phyloP scores from a whole-genome alignment of 129 eudicot genomes.

The Pittosporum tobira region DNA sequence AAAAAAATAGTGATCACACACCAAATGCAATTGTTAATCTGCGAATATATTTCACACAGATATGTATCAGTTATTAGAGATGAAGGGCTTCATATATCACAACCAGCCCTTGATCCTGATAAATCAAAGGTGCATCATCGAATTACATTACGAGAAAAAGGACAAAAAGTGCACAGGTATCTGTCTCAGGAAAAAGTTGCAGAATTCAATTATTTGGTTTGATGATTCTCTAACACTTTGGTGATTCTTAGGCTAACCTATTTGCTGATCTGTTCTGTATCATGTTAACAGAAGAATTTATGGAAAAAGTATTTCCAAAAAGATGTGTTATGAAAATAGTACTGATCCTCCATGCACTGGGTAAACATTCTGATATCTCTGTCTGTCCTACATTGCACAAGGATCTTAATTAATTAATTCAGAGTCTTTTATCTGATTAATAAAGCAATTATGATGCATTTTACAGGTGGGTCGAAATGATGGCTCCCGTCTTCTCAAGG shows the following conservation, averaged over 20 bases:
- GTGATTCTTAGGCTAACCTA: not conserved
- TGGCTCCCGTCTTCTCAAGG: conserved; percentile 95
- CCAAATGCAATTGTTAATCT: not conserved
- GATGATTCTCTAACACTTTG: not conserved
- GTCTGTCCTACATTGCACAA: not conserved
- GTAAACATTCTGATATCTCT: conserved; percentile 23
- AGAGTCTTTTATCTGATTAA: not conserved
- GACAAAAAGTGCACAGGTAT: conserved; percentile 60
- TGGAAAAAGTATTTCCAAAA: conserved; percentile 43
- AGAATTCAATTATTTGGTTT: not conserved
- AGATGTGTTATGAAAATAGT: conserved; percentile 60
- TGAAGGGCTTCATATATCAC: conserved; percentile 84
- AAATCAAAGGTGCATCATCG: conserved; percentile 74
- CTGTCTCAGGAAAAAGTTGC: not conserved
- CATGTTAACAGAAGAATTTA: conserved; percentile 49
- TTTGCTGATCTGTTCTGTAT: not conserved
- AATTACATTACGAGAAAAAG: conserved; percentile 56
- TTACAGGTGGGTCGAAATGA: conserved; percentile 82
- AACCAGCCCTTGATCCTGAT: conserved; percentile 80
- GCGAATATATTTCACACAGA: conserved; percentile 24
- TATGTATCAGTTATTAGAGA: conserved; percentile 57
- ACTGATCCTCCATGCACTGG: conserved; percentile 89
- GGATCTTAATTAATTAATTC: not conserved
- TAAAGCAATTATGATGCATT: not conserved
- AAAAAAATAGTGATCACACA: not conserved